Conservation (phyloP, 192 early-diverging fungal species). For the Chytriomyces hyalinus region DNA sequence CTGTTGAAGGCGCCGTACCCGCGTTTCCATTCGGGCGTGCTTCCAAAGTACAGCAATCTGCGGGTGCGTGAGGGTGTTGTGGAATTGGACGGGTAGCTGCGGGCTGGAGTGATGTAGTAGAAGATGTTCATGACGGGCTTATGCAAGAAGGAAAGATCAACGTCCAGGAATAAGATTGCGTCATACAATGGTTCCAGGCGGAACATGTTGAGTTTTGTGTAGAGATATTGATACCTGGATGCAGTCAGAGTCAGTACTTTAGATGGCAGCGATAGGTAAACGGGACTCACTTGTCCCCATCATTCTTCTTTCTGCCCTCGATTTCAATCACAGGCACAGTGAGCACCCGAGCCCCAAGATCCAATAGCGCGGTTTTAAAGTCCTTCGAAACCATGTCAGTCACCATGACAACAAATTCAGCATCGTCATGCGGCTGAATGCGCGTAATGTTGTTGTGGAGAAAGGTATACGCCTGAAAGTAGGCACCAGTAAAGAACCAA, state of each 20-base stretch:
- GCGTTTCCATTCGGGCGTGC: constrained; percentile 16
- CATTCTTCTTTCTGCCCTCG: constrained; percentile 9
- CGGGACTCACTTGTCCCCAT: constrained; percentile 6
- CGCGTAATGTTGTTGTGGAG: neutral
- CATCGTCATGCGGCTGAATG: neutral
- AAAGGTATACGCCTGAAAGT: constrained; percentile 22
- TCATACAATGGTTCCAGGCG: constrained; percentile 21
- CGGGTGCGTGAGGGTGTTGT: neutral
- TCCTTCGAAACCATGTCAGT: constrained; percentile 5
- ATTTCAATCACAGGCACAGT: constrained; percentile 20
- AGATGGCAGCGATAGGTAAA: neutral
- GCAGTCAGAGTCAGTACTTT: neutral
- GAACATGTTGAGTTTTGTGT: constrained; percentile 34
- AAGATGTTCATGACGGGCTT: constrained; percentile 6
- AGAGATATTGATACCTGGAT: constrained; percentile 16
- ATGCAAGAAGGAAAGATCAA: constrained; percentile 18
- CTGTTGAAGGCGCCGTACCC: constrained; percentile 27
- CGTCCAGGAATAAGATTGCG: constrained; percentile 20
- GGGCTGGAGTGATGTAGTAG: neutral
- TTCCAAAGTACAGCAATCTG: neutral
- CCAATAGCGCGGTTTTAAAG: neutral
- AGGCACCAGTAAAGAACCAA: constrained; percentile 25
- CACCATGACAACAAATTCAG: constrained; percentile 27
- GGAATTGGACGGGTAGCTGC: neutral
- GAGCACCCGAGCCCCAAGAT: constrained; percentile 9